Conservation (phyloP, 352 stramenopile genomes). For the Phytophthora sp. region DNA sequence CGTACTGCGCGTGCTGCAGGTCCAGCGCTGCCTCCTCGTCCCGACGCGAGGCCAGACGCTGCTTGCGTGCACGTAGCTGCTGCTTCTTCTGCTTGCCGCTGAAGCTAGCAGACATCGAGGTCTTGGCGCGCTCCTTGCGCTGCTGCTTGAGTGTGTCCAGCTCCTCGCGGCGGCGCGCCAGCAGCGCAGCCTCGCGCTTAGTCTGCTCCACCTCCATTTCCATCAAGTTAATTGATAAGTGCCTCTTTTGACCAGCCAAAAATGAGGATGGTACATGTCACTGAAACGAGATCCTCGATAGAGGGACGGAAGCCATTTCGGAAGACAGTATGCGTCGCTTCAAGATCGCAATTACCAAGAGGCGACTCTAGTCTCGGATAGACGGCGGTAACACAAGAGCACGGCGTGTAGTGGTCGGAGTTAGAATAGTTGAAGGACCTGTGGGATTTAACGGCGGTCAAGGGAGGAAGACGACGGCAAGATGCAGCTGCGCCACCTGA, state of each 20-base stretch:
- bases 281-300: conserved; percentile 11
- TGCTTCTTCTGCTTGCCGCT: conserved; percentile 90
- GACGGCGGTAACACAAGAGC: too few species aligned
- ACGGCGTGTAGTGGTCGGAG: too few species aligned
- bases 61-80: conserved; percentile 83
- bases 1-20: conserved; percentile 68
- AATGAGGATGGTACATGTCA: conserved; percentile 3
- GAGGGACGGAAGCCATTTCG: conserved; percentile 18
- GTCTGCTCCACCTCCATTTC: conserved; percentile 49
- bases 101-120: conserved; percentile 61
- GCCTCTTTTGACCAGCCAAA: conserved; percentile 23
- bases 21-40: conserved; percentile 61
- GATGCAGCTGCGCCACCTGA: conserved; percentile 94
- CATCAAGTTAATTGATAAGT: conserved; percentile 17
- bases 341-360: conserved; percentile 32
- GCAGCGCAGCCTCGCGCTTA: conserved; percentile 70
- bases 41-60: conserved; percentile 69
- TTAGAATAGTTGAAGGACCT: too few species aligned
- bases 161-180: conserved; percentile 73
- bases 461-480: neutral
- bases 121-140: conserved; percentile 78
- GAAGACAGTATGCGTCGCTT: conserved; percentile 46
- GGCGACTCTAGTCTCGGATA: conserved; percentile 1
- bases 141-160: conserved; percentile 80
- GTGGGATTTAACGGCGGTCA: too few species aligned